Evolutionary conservation across 768 basidiomycete genomes (phyloP).

Genomic region (Stropharia rugosoannulata): DNA sequence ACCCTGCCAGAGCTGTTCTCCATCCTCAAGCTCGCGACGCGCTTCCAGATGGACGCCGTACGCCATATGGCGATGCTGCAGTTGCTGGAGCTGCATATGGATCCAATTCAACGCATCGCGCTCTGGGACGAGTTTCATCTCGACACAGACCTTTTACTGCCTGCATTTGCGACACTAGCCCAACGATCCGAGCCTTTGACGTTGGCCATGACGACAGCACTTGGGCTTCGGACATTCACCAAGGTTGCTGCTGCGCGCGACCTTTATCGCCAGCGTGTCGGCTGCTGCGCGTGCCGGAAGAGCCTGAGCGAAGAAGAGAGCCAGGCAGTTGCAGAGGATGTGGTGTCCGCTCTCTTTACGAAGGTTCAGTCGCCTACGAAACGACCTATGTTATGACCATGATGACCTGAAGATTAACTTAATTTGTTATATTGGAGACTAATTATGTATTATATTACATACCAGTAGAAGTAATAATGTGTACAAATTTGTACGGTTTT

Average conservation of each 20-base stretch:
- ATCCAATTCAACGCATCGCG: constrained; percentile 31
- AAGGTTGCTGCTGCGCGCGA: constrained; percentile 31
- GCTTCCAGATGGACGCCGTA: constrained; percentile 30
- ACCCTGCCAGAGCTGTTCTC: constrained; percentile 30
- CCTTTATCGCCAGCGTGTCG: constrained; percentile 26
- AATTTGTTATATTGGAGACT: background rate
- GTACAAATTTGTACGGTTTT: background rate
- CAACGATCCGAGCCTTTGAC: constrained; percentile 31
- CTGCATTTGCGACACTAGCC: constrained; percentile 28
- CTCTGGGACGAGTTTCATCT: constrained; percentile 36
- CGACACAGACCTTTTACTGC: constrained; percentile 25
- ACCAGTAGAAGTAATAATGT: constrained; percentile 5
- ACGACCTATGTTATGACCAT: constrained; percentile 9
- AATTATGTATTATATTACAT: background rate
- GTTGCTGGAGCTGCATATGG: constrained; percentile 26
- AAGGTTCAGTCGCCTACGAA: constrained; percentile 7
- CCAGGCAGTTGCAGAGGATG: constrained; percentile 20
- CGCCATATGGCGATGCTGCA: constrained; percentile 25
- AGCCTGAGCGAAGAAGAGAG: constrained; percentile 22
- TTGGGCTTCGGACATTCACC: constrained; percentile 32
- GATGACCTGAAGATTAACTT: background rate
- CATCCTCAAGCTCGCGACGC: constrained; percentile 33
- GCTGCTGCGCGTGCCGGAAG: constrained; percentile 23
- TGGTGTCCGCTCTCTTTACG: constrained; percentile 17
- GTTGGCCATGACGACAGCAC: constrained; percentile 29